phyloP scores from a whole-genome alignment of 2,329 filamentous ascomycete species.

The Fusarium scirpi region DNA sequence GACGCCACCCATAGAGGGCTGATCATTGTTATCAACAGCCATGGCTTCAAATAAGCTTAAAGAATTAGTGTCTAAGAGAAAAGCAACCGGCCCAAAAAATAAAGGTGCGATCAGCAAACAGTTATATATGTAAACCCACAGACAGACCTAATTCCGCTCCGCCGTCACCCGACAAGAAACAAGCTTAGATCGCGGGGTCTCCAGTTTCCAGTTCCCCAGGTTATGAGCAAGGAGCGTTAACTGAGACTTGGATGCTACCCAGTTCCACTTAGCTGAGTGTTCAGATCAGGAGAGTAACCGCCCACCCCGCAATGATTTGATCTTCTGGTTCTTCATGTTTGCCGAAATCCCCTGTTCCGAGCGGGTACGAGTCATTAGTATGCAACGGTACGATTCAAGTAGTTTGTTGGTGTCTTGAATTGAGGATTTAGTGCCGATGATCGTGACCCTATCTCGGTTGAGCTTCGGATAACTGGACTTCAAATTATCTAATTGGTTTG shows the following conservation, averaged over 20 bases:
- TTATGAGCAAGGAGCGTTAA: neutral
- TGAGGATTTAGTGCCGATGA: neutral
- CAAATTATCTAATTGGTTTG: neutral
- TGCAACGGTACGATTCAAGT: neutral
- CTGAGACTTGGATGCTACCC: neutral
- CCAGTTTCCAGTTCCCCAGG: conserved; percentile 17
- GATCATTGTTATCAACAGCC: neutral
- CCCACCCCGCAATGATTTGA: neutral
- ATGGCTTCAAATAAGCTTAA: neutral
- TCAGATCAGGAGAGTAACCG: neutral
- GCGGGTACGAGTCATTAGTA: conserved; percentile 1
- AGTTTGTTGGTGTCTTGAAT: neutral
- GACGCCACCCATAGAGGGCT: neutral
- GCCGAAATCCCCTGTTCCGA: conserved; percentile 1
- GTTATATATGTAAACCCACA: neutral
- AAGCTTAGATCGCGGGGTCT: conserved; percentile 18
- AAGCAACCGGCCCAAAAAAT: neutral
- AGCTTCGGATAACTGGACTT: neutral
- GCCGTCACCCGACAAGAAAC: neutral
- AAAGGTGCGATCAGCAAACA: conserved; percentile 8
- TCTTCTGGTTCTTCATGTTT: neutral
- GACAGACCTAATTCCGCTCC: neutral
- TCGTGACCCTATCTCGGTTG: neutral
- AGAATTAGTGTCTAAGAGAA: neutral
- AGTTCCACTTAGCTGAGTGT: conserved; percentile 23